Conservation (phyloP, 2,329 filamentous ascomycete species). For the Ophiostoma piceae region DNA sequence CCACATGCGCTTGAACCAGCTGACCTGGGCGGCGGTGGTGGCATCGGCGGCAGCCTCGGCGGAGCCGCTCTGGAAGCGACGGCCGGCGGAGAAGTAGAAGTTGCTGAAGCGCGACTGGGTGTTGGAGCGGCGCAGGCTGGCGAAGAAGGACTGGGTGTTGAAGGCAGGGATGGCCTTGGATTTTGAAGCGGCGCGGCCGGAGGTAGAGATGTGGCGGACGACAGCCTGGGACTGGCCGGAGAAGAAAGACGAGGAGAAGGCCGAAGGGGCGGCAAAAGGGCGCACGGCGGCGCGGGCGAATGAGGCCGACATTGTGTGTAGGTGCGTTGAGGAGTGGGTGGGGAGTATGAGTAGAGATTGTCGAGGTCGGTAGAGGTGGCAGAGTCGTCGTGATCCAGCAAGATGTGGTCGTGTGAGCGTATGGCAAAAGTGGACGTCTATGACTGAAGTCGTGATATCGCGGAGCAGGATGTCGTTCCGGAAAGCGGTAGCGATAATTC, state of each 20-base stretch:
- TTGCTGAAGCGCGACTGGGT: conserved; percentile 35
- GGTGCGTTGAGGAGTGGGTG: neutral
- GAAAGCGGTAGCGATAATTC: conserved; percentile 14
- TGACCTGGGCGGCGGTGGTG: conserved; percentile 38
- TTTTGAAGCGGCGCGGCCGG: conserved; percentile 11
- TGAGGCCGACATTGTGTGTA: conserved; percentile 41
- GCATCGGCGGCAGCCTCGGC: conserved; percentile 38
- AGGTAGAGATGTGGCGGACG: conserved; percentile 24
- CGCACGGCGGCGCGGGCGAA: conserved; percentile 51
- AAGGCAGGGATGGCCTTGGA: conserved; percentile 36
- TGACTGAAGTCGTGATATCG: conserved; percentile 6
- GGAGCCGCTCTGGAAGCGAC: conserved; percentile 55
- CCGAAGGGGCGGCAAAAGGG: conserved; percentile 48
- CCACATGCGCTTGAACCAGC: conserved; percentile 74
- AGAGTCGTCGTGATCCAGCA: conserved; percentile 3
- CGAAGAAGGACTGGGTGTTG: conserved; percentile 18
- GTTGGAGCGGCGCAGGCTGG: conserved; percentile 45
- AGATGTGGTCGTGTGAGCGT: neutral
- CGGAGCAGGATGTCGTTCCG: conserved; percentile 1
- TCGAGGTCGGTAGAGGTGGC: neutral
- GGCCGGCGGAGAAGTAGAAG: conserved; percentile 40
- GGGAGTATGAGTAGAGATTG: too few relatives aligned
- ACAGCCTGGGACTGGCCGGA: conserved; percentile 8
- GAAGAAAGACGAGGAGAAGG: conserved; percentile 41
- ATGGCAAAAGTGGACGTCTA: neutral